These are phyloP conservation scores for bread wheat (Triticum aestivum) DNA, from an alignment of 176 grass and related monocot species.

Conservation along the genomic window IWGSC_CS_RefSeq_v2.1 NC_057795.1:356776793-356777292, in stretches of 20 bases:
- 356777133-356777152: background rate
- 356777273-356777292: background rate
- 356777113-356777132: background rate
- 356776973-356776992: background rate
- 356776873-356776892: background rate
- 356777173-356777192: background rate
- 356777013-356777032: background rate
- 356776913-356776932: background rate
- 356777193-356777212: slow-evolving; percentile 13
- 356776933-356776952: background rate
- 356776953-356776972: background rate
- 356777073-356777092: background rate
- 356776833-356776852: background rate
- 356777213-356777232: slow-evolving; percentile 9
- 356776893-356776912: too few species aligned
- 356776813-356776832: slow-evolving; percentile 2
- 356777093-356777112: background rate
- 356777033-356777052: background rate
- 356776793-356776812: background rate
- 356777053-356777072: background rate
- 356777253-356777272: background rate
- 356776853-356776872: background rate
- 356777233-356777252: background rate
- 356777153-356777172: background rate
- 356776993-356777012: background rate